A percentile compares a stretch with the other conserved stretches of the same genome.
Evolutionary conservation across 345 rosid species (phyloP).

Genomic region (Arabidopsis suecica): DNA sequence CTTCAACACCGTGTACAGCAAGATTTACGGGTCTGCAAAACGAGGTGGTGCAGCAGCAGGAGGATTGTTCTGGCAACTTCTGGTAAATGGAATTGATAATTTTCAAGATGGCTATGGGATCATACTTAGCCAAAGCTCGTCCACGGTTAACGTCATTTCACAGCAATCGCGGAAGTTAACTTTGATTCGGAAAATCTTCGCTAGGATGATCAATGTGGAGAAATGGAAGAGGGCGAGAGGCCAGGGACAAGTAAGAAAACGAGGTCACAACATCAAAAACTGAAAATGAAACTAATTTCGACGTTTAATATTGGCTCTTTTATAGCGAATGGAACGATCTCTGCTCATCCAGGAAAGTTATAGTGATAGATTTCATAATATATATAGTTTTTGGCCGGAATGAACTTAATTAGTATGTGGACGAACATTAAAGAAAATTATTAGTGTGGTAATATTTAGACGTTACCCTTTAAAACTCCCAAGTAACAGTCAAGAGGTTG

Average conservation of each 20-base stretch:
- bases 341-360: slow-evolving; percentile 54
- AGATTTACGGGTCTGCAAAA: slow-evolving; percentile 78
- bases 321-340: slow-evolving; percentile 9
- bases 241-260: slow-evolving; percentile 46
- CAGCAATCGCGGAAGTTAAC: slow-evolving; percentile 74
- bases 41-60: slow-evolving; percentile 87
- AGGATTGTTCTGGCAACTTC: slow-evolving; percentile 94
- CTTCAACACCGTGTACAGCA: slow-evolving; percentile 69
- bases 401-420: background rate
- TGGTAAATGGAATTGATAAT: slow-evolving; percentile 71
- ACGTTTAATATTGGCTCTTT: background rate
- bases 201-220: slow-evolving; percentile 60
- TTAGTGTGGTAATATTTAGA: background rate
- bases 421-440: slow-evolving; percentile 37
- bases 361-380: slow-evolving; percentile 28
- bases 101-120: slow-evolving; percentile 92
- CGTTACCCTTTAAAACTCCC: background rate
- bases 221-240: slow-evolving; percentile 76
- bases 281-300: slow-evolving; percentile 31
- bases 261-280: slow-evolving; percentile 47
- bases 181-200: slow-evolving; percentile 68
- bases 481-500: background rate
- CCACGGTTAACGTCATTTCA: slow-evolving; percentile 67
- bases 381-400: slow-evolving; percentile 7
- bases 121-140: slow-evolving; percentile 60